These are phyloP conservation scores for Fragaria iinumae DNA, from an alignment of 306 rosid species.

Conservation along the genomic window DNA sequence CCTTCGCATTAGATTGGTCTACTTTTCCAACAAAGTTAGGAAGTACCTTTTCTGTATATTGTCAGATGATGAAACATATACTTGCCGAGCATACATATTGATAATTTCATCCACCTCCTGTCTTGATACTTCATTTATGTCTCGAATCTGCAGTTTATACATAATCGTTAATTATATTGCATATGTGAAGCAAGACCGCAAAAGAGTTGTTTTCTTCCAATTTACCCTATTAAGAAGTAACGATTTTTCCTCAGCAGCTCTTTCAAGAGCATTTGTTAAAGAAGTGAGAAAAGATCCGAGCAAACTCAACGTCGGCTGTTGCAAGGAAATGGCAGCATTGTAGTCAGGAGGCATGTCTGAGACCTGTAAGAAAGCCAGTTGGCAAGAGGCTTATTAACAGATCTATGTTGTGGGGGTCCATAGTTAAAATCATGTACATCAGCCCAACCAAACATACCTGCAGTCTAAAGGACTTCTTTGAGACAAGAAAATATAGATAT, in stretches of 20 bases:
- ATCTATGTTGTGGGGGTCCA: not conserved
- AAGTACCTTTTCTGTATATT: constrained; percentile 72
- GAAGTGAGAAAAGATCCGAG: constrained; percentile 69
- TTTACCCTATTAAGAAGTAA: constrained; percentile 70
- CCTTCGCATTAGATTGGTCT: not conserved
- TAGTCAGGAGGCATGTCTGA: constrained; percentile 48
- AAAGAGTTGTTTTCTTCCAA: constrained; percentile 7
- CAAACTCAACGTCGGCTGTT: constrained; percentile 67
- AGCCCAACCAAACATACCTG: constrained; percentile 53
- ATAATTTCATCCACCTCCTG: constrained; percentile 94
- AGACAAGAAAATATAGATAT: constrained; percentile 82
- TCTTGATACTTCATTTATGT: constrained; percentile 85
- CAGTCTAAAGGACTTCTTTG: constrained; percentile 76
- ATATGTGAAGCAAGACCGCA: not conserved
- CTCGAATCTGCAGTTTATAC: constrained; percentile 57
- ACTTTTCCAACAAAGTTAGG: not conserved
- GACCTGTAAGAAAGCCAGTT: constrained; percentile 43
- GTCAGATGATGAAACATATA: constrained; percentile 64
- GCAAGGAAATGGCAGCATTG: constrained; percentile 51
- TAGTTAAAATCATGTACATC: not conserved
- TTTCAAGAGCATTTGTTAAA: constrained; percentile 68
- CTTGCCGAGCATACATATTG: constrained; percentile 56
- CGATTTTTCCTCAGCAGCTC: constrained; percentile 84
- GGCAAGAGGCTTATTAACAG: constrained; percentile 14
- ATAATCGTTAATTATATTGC: not conserved